Conservation (phyloP, 2,329 filamentous ascomycete species). For the Scytalidium lignicola region DNA sequence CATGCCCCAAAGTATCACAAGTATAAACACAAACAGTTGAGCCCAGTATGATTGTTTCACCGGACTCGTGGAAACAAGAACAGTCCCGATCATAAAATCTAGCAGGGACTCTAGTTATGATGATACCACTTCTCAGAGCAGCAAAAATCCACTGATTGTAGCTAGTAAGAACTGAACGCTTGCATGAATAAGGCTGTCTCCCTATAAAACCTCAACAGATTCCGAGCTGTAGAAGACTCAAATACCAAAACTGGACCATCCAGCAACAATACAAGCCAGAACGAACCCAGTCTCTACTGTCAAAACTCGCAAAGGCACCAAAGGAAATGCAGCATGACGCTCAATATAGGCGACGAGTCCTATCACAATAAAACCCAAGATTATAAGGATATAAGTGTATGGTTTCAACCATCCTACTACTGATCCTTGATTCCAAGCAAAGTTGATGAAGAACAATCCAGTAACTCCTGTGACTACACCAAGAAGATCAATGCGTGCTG, state of each 20-base stretch:
- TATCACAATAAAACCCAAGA: slow-evolving; percentile 4
- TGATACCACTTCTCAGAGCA: slow-evolving; percentile 22
- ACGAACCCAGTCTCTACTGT: slow-evolving; percentile 5
- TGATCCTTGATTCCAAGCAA: slow-evolving; percentile 42
- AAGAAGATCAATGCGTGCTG: slow-evolving; percentile 31
- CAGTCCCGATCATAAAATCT: slow-evolving; percentile 23
- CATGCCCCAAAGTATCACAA: slow-evolving; percentile 48
- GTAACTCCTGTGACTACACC: slow-evolving; percentile 42
- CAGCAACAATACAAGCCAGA: slow-evolving; percentile 5
- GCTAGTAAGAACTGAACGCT: slow-evolving; percentile 19
- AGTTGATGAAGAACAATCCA: slow-evolving; percentile 49
- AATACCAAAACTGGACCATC: slow-evolving; percentile 9
- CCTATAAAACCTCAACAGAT: slow-evolving; percentile 12
- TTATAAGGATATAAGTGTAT: slow-evolving; percentile 13
- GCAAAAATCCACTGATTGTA: slow-evolving; percentile 19
- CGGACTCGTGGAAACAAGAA: slow-evolving; percentile 18
- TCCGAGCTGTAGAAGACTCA: slow-evolving; percentile 9
- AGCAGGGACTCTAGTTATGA: slow-evolving; percentile 21
- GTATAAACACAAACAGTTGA: slow-evolving; percentile 52
- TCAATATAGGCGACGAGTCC: slow-evolving; percentile 4
- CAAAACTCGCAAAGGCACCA: slow-evolving; percentile 32
- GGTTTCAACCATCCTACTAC: slow-evolving; percentile 12
- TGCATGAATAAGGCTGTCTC: slow-evolving; percentile 18
- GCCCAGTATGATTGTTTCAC: slow-evolving; percentile 51
- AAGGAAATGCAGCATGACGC: slow-evolving; percentile 21